Evolutionary conservation across 2,329 filamentous ascomycete species (phyloP).

Genomic region (Talaromyces albobiverticillius): DNA sequence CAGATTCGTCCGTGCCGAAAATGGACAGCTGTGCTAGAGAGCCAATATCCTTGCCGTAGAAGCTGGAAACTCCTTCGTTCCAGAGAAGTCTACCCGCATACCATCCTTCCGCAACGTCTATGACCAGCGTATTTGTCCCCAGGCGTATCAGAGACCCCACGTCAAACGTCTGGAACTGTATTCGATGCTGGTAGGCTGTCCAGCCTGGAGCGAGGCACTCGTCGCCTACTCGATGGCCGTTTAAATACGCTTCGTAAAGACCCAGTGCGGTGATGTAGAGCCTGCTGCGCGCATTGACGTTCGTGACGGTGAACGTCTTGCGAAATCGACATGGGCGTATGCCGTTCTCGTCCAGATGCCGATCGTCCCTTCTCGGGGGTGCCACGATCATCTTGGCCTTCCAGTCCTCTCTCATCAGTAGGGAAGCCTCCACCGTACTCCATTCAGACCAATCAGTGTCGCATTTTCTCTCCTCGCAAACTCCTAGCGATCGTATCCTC

Average conservation of each 20-base stretch:
- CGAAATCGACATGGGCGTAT: too few species aligned
- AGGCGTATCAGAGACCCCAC: constrained; percentile 41
- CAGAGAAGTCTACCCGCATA: constrained; percentile 37
- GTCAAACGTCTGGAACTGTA: constrained; percentile 55
- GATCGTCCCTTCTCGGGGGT: too few species aligned
- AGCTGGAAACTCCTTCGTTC: constrained; percentile 18
- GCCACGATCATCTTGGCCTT: too few species aligned
- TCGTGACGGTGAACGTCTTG: too few species aligned
- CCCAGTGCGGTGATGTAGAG: constrained; percentile 49
- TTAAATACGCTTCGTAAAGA: constrained; percentile 48
- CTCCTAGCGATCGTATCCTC: neutral
- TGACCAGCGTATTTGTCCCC: constrained; percentile 41
- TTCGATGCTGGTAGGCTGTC: constrained; percentile 50
- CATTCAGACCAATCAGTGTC: constrained; percentile 30
- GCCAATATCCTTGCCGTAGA: neutral
- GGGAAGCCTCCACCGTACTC: constrained; percentile 29
- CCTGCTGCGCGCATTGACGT: constrained; percentile 17
- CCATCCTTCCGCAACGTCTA: constrained; percentile 52
- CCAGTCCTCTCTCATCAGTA: constrained; percentile 31
- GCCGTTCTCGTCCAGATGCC: too few species aligned
- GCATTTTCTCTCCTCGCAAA: neutral
- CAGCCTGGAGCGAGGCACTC: constrained; percentile 51
- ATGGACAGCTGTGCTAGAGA: constrained; percentile 17
- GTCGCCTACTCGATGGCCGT: constrained; percentile 43
- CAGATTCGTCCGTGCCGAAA: neutral